Evolutionary conservation across 352 stramenopile genomes (phyloP), one percentile per base, ranked within the genome.

Genomic region (Chrysophaeum taylorii): DNA sequence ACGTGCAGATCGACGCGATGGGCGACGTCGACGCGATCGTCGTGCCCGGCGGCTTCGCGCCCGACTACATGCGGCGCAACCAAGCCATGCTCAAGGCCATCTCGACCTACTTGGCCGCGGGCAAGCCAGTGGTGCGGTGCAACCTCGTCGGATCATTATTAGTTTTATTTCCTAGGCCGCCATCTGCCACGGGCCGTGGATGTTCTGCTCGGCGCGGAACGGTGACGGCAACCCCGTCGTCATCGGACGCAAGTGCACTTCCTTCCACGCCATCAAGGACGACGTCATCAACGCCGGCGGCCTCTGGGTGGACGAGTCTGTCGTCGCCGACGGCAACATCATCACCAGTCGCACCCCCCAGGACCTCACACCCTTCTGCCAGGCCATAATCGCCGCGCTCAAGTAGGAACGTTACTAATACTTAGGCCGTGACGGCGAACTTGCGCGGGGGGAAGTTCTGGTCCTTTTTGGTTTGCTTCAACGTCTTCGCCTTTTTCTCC

Each of bases 341-440:
- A 43, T 66, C 31, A 43, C 57, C 12, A 33, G 12, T 2, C 57
- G 57, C 9, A 66, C 57, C 12, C 57, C 57, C 35, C 33, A 9
- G 15, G 57, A 66, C 57, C 36, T 66, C 33, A 43, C 27, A 2
- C 31, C 27, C 33, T 66, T 66, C 57, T 66, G 57, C 57, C 57
- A 66, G 33, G 57, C 57, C 2, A 5, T 66, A 18, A 66, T 66
- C 57, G 16, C 50, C 4, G 15, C 14, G 27, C 9, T 62, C 50
- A n/a, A n/a, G n/a, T n/a, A n/a, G n/a, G n/a, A n/a, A n/a, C n/a
- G n/a, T n/a, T n/a, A n/a, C n/a, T n/a, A 70, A 70, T 60, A 70
- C 76, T 95, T 96, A 97, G 68, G 94, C 94, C 90, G 98, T 98
- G 79, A 99, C 85, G 71, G 94, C 93, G 84, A 91, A 99, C 75